These are phyloP conservation scores for Rubroshorea leprosula DNA, from an alignment of 345 rosid genomes.

Conservation along the genomic window DNA sequence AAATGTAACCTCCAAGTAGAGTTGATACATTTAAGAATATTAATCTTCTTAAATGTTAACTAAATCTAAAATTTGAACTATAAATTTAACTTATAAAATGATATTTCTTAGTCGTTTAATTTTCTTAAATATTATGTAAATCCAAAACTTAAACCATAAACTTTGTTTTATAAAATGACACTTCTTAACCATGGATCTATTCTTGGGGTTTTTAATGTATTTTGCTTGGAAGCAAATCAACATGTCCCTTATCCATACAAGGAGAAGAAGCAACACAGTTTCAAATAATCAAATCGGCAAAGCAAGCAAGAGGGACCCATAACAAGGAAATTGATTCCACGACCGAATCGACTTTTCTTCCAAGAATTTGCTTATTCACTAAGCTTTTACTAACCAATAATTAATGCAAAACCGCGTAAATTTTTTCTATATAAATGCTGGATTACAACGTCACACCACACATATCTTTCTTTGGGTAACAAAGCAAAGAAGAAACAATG, in stretches of 20 bases:
- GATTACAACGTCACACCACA: background rate
- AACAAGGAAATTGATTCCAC: background rate
- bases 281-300: background rate
- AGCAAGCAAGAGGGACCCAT: background rate
- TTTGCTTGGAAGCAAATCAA: background rate
- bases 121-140: no score
- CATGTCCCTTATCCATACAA: background rate
- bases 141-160: no score
- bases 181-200: no score
- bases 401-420: background rate
- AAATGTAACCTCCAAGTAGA: no score
- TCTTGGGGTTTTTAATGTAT: no score
- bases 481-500: constrained; percentile 1
- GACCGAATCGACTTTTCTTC: background rate
- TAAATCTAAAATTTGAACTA: no score
- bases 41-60: no score
- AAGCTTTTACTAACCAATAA: background rate
- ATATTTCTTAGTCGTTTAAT: no score
- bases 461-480: background rate
- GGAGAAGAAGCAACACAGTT: background rate
- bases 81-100: no score
- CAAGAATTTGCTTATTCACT: background rate
- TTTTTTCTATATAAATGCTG: background rate
- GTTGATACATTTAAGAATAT: no score
- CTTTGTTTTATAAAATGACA: no score